Base-by-base conservation (phyloP, 495 filamentous ascomycete species). In the Aspergillus nidulans region DNA sequence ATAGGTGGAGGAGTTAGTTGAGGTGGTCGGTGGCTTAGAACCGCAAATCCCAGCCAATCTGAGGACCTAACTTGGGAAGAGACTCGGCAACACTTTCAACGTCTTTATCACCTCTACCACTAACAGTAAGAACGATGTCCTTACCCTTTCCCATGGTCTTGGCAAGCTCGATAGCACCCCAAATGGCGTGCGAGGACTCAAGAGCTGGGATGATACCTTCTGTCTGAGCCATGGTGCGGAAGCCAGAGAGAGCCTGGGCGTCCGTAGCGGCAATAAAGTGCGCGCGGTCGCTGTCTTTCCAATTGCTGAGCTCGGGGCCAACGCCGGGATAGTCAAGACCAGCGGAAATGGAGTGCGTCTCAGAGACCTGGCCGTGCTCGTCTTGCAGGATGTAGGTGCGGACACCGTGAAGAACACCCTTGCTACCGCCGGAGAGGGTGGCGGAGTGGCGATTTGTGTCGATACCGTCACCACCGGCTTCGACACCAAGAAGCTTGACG, bases 81-180 rank as follows among this genome's bases (percentile, higher is more conserved):
- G 95, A 90, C 56, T 98, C 94, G 2, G 94, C 94, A 36, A 98
- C 92, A 65, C 89, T 95, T 83, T 97, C 91, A 36, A 98, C 94
- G 69, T 98, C 94, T 81, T 98, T 98, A 66, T 98, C 94, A 34
- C 94, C 94, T 60, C 94, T 79, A 15, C 94, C 94, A 63, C 86
- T 90, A 24, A 98, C 66, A 72, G 92, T 97, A 34, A 98, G 89
- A n/a, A 98, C 92, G 18, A 98, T 76, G 68, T 97, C 88, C 72
- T 96, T 72, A 24, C 83, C 92, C 78, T 88, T 87, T 38, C 80
- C 75, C 91, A 97, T 91, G 55, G 84, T 86, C 83, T 92, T 97
- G 32, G 94, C 95, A 24, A 97, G 72, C 66, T 97, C 82, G 50
- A 97, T 73, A 19, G 88, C 90, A 15, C 91, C 92, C 63, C 80